phyloP scores from a whole-genome alignment of 192 early-diverging fungal genomes.

The Podila horticola region DNA sequence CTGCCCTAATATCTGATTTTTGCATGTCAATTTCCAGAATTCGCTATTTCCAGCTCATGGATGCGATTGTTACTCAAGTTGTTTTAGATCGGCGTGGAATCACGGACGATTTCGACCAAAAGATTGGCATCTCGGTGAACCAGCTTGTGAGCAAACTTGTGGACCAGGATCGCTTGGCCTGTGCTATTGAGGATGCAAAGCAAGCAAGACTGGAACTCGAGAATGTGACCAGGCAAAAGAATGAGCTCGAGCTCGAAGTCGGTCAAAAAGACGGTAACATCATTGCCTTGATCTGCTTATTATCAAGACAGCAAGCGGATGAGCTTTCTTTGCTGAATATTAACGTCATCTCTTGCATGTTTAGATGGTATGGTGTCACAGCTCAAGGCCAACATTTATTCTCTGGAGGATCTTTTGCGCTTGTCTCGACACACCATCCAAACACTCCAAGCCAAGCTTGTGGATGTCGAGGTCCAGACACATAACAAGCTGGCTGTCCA shows the following conservation, averaged over 20 bases:
- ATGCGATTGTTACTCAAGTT: conserved; percentile 79
- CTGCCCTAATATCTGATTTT: neutral
- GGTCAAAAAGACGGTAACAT: conserved; percentile 69
- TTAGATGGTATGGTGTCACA: conserved; percentile 69
- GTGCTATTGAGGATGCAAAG: conserved; percentile 73
- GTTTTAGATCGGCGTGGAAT: conserved; percentile 76
- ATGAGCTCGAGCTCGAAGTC: conserved; percentile 78
- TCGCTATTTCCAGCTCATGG: conserved; percentile 84
- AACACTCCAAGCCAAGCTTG: conserved; percentile 76
- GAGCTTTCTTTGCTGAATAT: no score
- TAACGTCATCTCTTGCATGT: no score
- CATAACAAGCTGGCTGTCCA: conserved; percentile 72
- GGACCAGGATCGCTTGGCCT: conserved; percentile 78
- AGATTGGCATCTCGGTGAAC: conserved; percentile 73
- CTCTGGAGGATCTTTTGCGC: conserved; percentile 77
- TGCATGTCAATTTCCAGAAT: conserved; percentile 40
- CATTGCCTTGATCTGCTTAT: neutral
- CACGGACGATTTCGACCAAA: conserved; percentile 67
- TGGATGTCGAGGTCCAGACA: conserved; percentile 73
- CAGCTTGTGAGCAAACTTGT: conserved; percentile 78
- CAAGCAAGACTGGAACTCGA: conserved; percentile 72
- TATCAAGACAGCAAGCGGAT: no score
- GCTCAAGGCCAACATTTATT: conserved; percentile 73
- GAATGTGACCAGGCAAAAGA: conserved; percentile 72
- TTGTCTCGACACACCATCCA: conserved; percentile 82